Evolutionary conservation across 2,329 filamentous ascomycete genomes (phyloP).

Genomic region (Orbilia blumenaviensis): DNA sequence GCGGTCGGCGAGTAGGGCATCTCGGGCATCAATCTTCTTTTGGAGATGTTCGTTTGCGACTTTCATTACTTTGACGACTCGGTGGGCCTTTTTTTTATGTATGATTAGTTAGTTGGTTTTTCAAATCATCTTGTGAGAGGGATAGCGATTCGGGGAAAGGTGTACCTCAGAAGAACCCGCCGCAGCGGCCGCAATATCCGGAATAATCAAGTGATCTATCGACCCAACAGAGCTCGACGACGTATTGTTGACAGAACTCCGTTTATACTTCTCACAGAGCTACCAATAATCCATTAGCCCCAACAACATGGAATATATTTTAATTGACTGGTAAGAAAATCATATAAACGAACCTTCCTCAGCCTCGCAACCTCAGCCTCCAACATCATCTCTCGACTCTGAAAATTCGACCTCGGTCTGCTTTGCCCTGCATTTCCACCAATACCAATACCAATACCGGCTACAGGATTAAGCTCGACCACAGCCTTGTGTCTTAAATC

Average conservation of each 20-base stretch:
- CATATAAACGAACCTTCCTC: constrained; percentile 30
- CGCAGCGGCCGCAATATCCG: constrained; percentile 6
- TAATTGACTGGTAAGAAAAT: neutral
- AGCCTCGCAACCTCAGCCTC: constrained; percentile 46
- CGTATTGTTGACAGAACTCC: constrained; percentile 34
- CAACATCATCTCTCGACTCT: constrained; percentile 36
- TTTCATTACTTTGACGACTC: constrained; percentile 50
- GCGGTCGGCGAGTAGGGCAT: constrained; percentile 38
- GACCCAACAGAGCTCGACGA: constrained; percentile 22
- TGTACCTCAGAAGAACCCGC: constrained; percentile 33
- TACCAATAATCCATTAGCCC: neutral
- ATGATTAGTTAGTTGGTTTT: neutral
- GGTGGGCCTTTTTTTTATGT: constrained; percentile 37
- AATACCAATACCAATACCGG: neutral
- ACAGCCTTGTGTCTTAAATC: constrained; percentile 46
- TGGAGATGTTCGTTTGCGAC: constrained; percentile 49
- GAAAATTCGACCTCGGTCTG: constrained; percentile 18
- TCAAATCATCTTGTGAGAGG: neutral
- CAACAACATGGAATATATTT: neutral
- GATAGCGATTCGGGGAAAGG: neutral
- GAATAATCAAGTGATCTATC: constrained; percentile 12
- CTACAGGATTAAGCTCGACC: constrained; percentile 23
- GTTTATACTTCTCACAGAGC: constrained; percentile 44
- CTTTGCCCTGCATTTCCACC: neutral
- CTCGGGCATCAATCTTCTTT: constrained; percentile 50